phyloP scores from a whole-genome alignment of 768 basidiomycete species.

The Mycena amicta region DNA sequence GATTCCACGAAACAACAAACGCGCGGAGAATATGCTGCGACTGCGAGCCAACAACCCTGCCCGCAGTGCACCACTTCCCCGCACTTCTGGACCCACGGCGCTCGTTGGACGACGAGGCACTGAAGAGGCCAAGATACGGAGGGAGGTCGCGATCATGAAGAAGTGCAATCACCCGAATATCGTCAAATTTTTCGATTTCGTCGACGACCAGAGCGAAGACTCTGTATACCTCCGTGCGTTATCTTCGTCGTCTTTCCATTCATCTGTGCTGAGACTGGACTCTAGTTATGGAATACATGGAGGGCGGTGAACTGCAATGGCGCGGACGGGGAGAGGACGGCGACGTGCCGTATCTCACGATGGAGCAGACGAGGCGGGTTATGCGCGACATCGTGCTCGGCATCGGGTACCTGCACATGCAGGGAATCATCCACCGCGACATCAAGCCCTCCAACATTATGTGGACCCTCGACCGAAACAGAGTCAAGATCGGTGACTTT shows the following conservation, averaged over 20 bases:
- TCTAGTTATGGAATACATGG: constrained; percentile 97
- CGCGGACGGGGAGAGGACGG: constrained; percentile 51
- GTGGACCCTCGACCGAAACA: constrained; percentile 81
- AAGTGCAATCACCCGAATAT: constrained; percentile 90
- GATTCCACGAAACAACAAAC: constrained; percentile 21
- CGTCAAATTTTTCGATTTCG: constrained; percentile 89
- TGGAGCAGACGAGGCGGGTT: constrained; percentile 83
- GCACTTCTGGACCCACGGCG: constrained; percentile 35
- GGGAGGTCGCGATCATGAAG: constrained; percentile 99
- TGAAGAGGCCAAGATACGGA: constrained; percentile 81
- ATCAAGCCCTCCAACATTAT: constrained; percentile 98
- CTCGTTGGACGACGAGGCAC: constrained; percentile 71
- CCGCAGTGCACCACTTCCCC: constrained; percentile 2
- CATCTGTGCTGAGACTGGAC: constrained; percentile 9
- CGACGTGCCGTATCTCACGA: constrained; percentile 73
- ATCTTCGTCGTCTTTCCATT: constrained; percentile 10
- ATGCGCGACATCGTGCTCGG: constrained; percentile 93
- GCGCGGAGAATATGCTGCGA: constrained; percentile 19
- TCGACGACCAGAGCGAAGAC: constrained; percentile 86
- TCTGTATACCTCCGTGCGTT: constrained; percentile 92
- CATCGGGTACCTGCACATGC: constrained; percentile 92
- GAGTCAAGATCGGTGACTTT: constrained; percentile 98
- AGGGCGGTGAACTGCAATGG: constrained; percentile 96
- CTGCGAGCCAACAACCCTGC: constrained; percentile 21
- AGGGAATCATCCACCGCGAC: constrained; percentile 98